A percentile compares a stretch with the other conserved stretches of the same genome.
Evolutionary conservation across 2,329 filamentous ascomycete genomes (phyloP).

Genomic region (Trichoderma lentiforme): DNA sequence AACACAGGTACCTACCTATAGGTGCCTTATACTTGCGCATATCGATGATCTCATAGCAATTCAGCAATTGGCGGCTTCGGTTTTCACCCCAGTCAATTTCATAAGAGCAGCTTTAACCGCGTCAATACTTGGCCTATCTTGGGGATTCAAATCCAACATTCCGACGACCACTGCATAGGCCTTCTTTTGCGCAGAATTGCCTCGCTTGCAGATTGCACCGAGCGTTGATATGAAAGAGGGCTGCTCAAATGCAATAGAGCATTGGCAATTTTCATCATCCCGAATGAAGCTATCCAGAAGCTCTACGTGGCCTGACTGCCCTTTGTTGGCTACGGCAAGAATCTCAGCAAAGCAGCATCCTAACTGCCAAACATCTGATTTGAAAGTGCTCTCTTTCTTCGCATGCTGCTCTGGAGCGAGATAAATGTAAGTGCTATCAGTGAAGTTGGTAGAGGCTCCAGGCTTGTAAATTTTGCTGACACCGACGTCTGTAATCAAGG

Average conservation of each 20-base stretch:
- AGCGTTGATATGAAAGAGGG: neutral
- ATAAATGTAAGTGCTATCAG: neutral
- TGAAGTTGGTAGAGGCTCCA: neutral
- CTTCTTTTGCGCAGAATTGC: neutral
- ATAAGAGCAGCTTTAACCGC: neutral
- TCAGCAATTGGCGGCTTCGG: neutral
- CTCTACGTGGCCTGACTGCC: neutral
- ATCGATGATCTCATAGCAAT: neutral
- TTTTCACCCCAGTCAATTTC: neutral
- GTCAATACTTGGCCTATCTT: neutral
- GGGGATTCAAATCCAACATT: neutral
- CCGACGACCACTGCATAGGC: neutral
- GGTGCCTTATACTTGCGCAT: neutral
- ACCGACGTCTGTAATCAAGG: constrained; percentile 2
- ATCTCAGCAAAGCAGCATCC: constrained; percentile 2
- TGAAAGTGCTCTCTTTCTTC: neutral
- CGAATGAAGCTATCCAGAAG: neutral
- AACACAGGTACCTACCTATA: neutral
- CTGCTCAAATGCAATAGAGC: neutral
- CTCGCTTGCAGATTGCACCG: neutral
- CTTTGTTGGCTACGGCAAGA: neutral
- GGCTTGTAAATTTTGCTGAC: constrained; percentile 1
- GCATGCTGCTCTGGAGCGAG: constrained; percentile 1
- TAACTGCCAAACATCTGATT: constrained; percentile 3
- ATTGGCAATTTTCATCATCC: neutral